These are phyloP conservation scores for Puccinia brachypodii DNA, from an alignment of 1,284 basidiomycete species.

Conservation along the genomic window DNA sequence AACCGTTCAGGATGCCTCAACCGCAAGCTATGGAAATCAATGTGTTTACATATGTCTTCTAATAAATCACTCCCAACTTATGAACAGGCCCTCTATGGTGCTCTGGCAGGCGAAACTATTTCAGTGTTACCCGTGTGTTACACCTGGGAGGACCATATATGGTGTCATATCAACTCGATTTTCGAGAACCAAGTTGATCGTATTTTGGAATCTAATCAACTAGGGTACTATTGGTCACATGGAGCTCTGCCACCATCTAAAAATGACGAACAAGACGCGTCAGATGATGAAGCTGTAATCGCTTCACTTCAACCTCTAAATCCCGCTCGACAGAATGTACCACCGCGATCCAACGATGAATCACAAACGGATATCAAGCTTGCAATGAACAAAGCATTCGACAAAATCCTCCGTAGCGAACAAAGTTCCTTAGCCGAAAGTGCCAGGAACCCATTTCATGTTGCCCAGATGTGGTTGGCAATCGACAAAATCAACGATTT, in stretches of 20 bases:
- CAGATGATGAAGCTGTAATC: neutral
- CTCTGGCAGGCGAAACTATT: slow-evolving; percentile 77
- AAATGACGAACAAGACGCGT: neutral
- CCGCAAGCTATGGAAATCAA: slow-evolving; percentile 77
- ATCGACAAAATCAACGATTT: slow-evolving; percentile 70
- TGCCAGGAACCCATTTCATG: slow-evolving; percentile 78
- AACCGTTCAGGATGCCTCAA: slow-evolving; percentile 55
- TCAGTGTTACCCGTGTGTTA: slow-evolving; percentile 74
- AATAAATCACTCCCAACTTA: slow-evolving; percentile 69
- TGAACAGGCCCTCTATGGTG: slow-evolving; percentile 82
- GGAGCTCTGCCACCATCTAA: slow-evolving; percentile 11
- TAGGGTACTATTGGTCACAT: slow-evolving; percentile 47
- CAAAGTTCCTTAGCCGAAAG: slow-evolving; percentile 57
- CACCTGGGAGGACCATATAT: slow-evolving; percentile 92
- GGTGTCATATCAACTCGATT: slow-evolving; percentile 82
- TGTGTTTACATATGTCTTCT: slow-evolving; percentile 73
- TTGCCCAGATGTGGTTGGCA: slow-evolving; percentile 81
- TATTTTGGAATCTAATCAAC: slow-evolving; percentile 55
- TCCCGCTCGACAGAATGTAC: neutral
- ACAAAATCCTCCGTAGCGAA: slow-evolving; percentile 29
- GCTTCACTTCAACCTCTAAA: neutral
- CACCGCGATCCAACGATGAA: neutral
- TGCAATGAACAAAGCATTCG: slow-evolving; percentile 39
- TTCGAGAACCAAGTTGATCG: slow-evolving; percentile 76
- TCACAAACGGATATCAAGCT: slow-evolving; percentile 24